These are phyloP conservation scores for Aspergillus brasiliensis DNA, from an alignment of 2,329 filamentous ascomycete genomes.

Conservation along the genomic window DNA sequence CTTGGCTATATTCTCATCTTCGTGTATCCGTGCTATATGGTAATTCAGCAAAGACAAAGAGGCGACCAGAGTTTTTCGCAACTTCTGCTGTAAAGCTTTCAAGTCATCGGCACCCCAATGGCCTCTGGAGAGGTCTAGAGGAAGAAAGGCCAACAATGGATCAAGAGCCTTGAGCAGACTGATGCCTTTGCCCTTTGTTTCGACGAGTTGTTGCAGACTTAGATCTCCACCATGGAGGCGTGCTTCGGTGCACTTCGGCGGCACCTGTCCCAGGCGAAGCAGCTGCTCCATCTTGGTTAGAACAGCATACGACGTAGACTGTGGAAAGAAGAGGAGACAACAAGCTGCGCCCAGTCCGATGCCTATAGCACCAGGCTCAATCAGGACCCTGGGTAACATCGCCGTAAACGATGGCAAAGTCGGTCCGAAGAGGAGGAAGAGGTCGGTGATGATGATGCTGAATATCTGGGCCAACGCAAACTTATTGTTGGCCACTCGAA, in stretches of 20 bases:
- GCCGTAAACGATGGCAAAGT: slow-evolving; percentile 45
- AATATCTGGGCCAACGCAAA: slow-evolving; percentile 50
- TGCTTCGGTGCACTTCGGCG: slow-evolving; percentile 34
- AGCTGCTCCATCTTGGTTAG: slow-evolving; percentile 38
- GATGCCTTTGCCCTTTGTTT: slow-evolving; percentile 39
- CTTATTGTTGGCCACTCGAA: slow-evolving; percentile 51
- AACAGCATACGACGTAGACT: slow-evolving; percentile 51
- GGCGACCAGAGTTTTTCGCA: slow-evolving; percentile 40
- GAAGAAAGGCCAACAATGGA: slow-evolving; percentile 48
- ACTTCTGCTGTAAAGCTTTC: slow-evolving; percentile 36
- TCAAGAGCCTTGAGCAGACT: slow-evolving; percentile 41
- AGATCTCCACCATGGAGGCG: slow-evolving; percentile 21
- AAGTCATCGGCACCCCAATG: slow-evolving; percentile 52
- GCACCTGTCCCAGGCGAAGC: slow-evolving; percentile 28
- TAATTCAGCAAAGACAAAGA: slow-evolving; percentile 47
- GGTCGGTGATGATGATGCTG: slow-evolving; percentile 50
- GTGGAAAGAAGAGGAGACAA: slow-evolving; percentile 52
- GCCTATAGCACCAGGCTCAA: slow-evolving; percentile 52
- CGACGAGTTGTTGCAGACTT: slow-evolving; percentile 26
- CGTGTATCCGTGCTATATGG: slow-evolving; percentile 38
- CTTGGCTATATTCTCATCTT: neutral
- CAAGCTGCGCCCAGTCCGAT: slow-evolving; percentile 50
- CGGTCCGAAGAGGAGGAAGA: slow-evolving; percentile 50
- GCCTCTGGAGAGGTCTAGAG: slow-evolving; percentile 51
- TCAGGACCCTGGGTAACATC: slow-evolving; percentile 41